Evolutionary conservation across 2,329 filamentous ascomycete genomes (phyloP).

Genomic region (Ceratocystis ficicola): DNA sequence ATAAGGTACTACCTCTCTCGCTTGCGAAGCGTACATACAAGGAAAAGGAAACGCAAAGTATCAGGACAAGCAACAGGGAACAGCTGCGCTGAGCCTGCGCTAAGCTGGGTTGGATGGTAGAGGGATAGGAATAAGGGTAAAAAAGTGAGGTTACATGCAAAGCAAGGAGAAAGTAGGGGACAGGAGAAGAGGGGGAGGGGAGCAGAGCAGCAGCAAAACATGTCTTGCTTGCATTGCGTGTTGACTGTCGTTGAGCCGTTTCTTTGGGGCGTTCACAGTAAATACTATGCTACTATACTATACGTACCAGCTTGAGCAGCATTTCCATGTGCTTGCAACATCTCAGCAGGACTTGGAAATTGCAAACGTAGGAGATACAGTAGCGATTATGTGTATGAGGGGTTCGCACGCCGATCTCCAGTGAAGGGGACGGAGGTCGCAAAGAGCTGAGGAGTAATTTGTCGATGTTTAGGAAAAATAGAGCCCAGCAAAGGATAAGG

Average conservation of each 20-base stretch:
- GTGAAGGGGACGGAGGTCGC: not conserved
- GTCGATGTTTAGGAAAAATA: not conserved
- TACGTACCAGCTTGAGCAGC: constrained; percentile 8
- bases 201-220: not conserved
- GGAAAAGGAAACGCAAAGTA: constrained; percentile 2
- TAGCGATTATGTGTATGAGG: not conserved
- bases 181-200: not conserved
- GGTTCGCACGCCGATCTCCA: not conserved
- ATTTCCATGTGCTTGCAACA: constrained; percentile 6
- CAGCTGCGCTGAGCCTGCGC: not conserved
- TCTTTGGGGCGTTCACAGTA: too few species aligned
- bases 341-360: not conserved
- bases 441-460: not conserved
- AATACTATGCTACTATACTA: too few species aligned
- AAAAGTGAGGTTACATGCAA: constrained; percentile 9
- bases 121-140: not conserved
- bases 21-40: not conserved
- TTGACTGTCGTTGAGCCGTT: not conserved
- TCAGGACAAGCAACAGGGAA: not conserved
- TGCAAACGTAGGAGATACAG: not conserved
- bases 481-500: not conserved
- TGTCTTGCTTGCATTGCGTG: constrained; percentile 1
- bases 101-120: not conserved
- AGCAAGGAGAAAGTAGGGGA: constrained; percentile 8
- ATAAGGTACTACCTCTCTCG: constrained; percentile 9